These are phyloP conservation scores for Cylindrodendrum hubeiense DNA, from an alignment of 2,329 filamentous ascomycete genomes.

Conservation along the genomic window DNA sequence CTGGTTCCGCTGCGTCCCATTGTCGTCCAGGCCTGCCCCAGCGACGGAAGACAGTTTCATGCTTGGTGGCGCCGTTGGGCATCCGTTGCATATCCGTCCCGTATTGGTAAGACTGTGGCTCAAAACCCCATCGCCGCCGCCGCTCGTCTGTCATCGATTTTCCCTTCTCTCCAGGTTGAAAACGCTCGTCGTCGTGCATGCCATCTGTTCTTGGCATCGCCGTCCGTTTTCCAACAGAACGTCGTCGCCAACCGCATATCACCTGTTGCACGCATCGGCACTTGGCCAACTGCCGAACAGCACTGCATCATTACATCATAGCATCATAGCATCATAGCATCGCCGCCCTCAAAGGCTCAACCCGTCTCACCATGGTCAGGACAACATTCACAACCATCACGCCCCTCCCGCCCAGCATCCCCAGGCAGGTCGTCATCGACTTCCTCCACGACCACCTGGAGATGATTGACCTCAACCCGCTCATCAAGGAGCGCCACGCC, in stretches of 20 bases:
- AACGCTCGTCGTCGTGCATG: neutral
- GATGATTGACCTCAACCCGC: constrained; percentile 91
- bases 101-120: neutral
- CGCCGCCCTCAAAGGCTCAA: constrained; percentile 16
- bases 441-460: constrained; percentile 83
- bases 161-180: neutral
- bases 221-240: neutral
- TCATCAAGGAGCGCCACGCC: constrained; percentile 78
- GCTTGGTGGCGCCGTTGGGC: neutral
- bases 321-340: constrained; percentile 9
- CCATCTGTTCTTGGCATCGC: neutral
- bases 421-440: constrained; percentile 76
- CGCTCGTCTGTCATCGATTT: neutral
- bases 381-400: constrained; percentile 83
- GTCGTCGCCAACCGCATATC: neutral
- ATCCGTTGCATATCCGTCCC: neutral
- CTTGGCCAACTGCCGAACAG: constrained; percentile 12
- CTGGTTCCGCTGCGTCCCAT: neutral
- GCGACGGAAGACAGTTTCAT: neutral
- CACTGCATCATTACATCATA: neutral
- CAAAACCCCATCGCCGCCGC: neutral
- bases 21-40: neutral
- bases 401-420: constrained; percentile 77
- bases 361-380: constrained; percentile 51
- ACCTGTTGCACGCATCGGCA: neutral